A percentile compares a stretch with the other conserved stretches of the same genome.
These are phyloP conservation scores for Xylaria sp. DNA, from an alignment of 2,329 filamentous ascomycete species.

Conservation along the genomic window DNA sequence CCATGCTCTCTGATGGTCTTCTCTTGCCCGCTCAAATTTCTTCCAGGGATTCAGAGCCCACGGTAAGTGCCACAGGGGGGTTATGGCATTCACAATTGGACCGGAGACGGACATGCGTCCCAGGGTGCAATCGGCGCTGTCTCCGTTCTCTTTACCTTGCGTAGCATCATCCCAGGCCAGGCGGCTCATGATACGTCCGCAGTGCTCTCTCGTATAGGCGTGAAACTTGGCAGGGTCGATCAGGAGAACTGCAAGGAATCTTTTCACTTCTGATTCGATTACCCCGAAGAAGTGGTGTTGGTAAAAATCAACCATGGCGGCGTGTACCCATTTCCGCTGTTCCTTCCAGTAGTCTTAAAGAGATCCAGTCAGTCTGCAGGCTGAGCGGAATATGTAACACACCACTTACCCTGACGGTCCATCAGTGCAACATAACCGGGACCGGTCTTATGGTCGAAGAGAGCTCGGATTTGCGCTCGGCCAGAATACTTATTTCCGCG, in stretches of 20 bases:
- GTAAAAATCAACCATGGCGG: conserved; percentile 57
- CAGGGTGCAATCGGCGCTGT: conserved; percentile 59
- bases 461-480: conserved; percentile 60
- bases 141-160: conserved; percentile 57
- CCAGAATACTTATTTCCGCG: conserved; percentile 62
- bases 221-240: conserved; percentile 59
- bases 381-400: not conserved
- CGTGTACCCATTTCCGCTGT: conserved; percentile 63
- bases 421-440: conserved; percentile 61
- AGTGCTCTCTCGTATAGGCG: conserved; percentile 59
- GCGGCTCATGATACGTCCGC: conserved; percentile 61
- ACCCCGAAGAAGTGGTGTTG: conserved; percentile 59
- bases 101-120: conserved; percentile 64
- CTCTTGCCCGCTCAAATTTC: conserved; percentile 56
- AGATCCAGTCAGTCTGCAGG: conserved; percentile 1
- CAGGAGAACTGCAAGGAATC: conserved; percentile 58
- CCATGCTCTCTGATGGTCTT: conserved; percentile 57
- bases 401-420: conserved; percentile 58
- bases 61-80: conserved; percentile 59
- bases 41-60: conserved; percentile 60
- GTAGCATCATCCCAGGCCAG: conserved; percentile 62
- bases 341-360: conserved; percentile 57
- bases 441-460: conserved; percentile 61
- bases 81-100: conserved; percentile 60
- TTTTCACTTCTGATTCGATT: conserved; percentile 58